Evolutionary conservation across 805 yeast genomes (phyloP).

Genomic region (Candida wancherniae): DNA sequence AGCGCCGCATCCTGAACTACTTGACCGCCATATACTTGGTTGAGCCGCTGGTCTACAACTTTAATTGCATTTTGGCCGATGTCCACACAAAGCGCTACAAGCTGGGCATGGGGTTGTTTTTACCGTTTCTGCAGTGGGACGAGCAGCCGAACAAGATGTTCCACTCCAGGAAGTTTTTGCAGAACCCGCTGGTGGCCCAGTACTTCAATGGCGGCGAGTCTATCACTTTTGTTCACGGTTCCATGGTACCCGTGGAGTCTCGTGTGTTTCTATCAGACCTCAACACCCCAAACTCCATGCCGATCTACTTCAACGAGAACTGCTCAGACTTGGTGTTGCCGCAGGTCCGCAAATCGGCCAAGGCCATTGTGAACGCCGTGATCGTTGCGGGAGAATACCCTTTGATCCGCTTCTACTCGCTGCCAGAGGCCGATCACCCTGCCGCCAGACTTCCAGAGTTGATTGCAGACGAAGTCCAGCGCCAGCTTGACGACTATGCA

Average conservation of each 20-base stretch:
- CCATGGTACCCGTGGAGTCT: conserved; percentile 61
- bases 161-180: conserved; percentile 22
- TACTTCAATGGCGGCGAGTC: conserved; percentile 30
- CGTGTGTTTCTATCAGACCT: conserved; percentile 66
- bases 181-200: conserved; percentile 25
- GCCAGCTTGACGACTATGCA: conserved; percentile 68
- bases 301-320: conserved; percentile 62
- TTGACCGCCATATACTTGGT: conserved; percentile 78
- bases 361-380: conserved; percentile 66
- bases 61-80: conserved; percentile 78
- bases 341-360: conserved; percentile 56
- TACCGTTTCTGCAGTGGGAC: conserved; percentile 45
- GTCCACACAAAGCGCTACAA: conserved; percentile 67
- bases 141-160: conserved; percentile 19
- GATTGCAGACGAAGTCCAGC: conserved; percentile 70
- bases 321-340: conserved; percentile 58
- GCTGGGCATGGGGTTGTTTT: conserved; percentile 65
- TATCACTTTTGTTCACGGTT: conserved; percentile 29
- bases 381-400: conserved; percentile 86
- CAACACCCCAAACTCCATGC: conserved; percentile 52
- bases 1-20: conserved; percentile 55
- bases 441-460: conserved; percentile 61
- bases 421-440: conserved; percentile 44
- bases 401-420: conserved; percentile 65
- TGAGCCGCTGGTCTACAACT: conserved; percentile 61